phyloP scores from a whole-genome alignment of 2,329 filamentous ascomycete species.

The Camillea tinctor region DNA sequence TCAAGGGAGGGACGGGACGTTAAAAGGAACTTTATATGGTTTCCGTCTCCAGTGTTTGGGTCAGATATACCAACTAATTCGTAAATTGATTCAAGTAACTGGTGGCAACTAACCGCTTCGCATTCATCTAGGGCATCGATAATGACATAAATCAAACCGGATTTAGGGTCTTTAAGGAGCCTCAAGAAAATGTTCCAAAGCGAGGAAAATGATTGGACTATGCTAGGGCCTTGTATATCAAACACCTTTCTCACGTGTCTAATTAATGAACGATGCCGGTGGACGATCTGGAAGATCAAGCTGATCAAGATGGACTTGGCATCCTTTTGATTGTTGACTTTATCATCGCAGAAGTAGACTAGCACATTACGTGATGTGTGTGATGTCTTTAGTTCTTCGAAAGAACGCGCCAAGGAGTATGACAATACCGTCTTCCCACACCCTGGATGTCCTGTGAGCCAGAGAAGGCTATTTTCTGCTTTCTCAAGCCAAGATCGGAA shows the following conservation, averaged over 20 bases:
- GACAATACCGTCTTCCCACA: conserved; percentile 39
- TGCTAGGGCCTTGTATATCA: conserved; percentile 30
- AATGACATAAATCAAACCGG: conserved; percentile 31
- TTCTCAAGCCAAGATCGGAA: conserved; percentile 32
- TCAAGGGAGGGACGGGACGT: conserved; percentile 31
- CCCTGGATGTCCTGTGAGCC: conserved; percentile 37
- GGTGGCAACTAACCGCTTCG: conserved; percentile 26
- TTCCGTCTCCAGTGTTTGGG: conserved; percentile 9
- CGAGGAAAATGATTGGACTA: conserved; percentile 34
- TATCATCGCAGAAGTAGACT: conserved; percentile 37
- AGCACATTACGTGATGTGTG: conserved; percentile 23
- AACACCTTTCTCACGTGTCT: conserved; percentile 32
- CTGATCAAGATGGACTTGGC: conserved; percentile 35
- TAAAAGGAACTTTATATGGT: conserved; percentile 34
- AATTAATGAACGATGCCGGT: conserved; percentile 32
- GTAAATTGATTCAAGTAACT: conserved; percentile 27
- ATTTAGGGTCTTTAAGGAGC: conserved; percentile 30
- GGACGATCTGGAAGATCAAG: conserved; percentile 36
- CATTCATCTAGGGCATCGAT: conserved; percentile 41
- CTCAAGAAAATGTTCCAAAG: conserved; percentile 36
- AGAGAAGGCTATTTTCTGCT: conserved; percentile 32
- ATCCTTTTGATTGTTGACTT: conserved; percentile 34
- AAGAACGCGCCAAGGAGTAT: conserved; percentile 31
- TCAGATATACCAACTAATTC: conserved; percentile 16
- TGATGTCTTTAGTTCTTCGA: conserved; percentile 17